Percentiles rank a stretch among this genome's conserved stretches.
Conservation (phyloP, 1,284 basidiomycete species). For the Leccinum subrobustum region DNA sequence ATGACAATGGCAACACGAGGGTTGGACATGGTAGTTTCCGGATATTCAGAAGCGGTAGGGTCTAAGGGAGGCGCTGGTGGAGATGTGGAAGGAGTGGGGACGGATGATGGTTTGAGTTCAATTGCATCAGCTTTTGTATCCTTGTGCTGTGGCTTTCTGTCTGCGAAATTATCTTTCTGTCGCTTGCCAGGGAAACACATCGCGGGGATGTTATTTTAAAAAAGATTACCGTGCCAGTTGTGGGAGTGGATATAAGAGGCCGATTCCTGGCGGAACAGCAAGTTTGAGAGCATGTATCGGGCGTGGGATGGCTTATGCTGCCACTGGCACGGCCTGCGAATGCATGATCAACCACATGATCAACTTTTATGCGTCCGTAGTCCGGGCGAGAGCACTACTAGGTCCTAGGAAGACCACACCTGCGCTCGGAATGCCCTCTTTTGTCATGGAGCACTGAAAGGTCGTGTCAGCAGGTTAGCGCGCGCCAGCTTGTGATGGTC, state of each 20-base stretch:
- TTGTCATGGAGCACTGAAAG: constrained; percentile 6
- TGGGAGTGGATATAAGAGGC: constrained; percentile 6
- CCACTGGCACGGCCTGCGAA: constrained; percentile 14
- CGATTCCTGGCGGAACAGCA: background rate
- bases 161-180: constrained; percentile 36
- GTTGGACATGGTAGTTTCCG: constrained; percentile 19
- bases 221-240: background rate
- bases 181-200: constrained; percentile 47
- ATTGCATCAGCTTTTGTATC: constrained; percentile 16
- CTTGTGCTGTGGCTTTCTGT: constrained; percentile 18
- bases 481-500: background rate
- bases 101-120: constrained; percentile 10
- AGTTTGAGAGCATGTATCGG: constrained; percentile 3
- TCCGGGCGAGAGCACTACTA: background rate
- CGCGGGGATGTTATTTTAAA: constrained; percentile 3
- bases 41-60: background rate
- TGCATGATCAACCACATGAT: constrained; percentile 14
- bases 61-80: constrained; percentile 1
- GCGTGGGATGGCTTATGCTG: constrained; percentile 26
- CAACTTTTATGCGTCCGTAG: constrained; percentile 11
- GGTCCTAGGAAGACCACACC: constrained; percentile 6
- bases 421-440: background rate
- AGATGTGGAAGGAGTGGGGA: constrained; percentile 4
- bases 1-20: constrained; percentile 79
- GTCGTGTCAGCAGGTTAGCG: background rate